A percentile compares a stretch with the other conserved stretches of the same genome.
These are phyloP conservation scores for Fusarium newnesense DNA, from an alignment of 2,329 filamentous ascomycete species.

Conservation along the genomic window DNA sequence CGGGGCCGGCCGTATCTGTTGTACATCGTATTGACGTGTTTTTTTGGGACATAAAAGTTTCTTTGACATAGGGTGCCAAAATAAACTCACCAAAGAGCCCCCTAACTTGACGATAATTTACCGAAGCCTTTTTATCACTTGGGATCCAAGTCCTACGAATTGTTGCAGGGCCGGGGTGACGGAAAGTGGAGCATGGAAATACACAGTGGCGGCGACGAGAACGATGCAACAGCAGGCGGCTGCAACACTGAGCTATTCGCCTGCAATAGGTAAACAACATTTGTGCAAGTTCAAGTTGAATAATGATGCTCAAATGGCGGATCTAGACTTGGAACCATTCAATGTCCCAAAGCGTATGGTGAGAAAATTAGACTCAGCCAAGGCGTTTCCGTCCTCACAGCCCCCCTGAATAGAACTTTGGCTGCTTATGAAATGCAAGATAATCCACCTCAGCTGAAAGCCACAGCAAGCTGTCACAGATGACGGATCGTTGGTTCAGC, in stretches of 20 bases:
- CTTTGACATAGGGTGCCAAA: neutral
- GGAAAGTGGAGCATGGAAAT: conserved; percentile 21
- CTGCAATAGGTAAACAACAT: neutral
- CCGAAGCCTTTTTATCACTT: neutral
- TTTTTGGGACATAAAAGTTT: conserved; percentile 28
- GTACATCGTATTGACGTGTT: conserved; percentile 21
- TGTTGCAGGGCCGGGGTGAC: conserved; percentile 14
- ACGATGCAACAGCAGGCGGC: neutral
- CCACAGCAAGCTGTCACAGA: conserved; percentile 23
- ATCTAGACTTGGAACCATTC: neutral
- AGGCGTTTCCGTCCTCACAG: conserved; percentile 22
- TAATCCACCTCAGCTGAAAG: conserved; percentile 34
- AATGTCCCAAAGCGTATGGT: neutral
- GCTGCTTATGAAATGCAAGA: conserved; percentile 20
- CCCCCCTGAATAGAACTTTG: conserved; percentile 17
- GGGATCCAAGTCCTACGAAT: neutral
- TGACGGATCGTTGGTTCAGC: conserved; percentile 19
- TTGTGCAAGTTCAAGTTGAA: neutral
- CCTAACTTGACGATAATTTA: fast-evolving
- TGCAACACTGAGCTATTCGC: neutral
- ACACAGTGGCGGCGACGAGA: conserved; percentile 22
- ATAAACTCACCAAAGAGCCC: neutral
- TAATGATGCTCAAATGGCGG: neutral
- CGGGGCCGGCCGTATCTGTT: conserved; percentile 28
- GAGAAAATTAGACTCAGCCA: conserved; percentile 12